Percentiles rank a stretch among this genome's conserved stretches.
These are phyloP conservation scores for Ganoderma resinaceum DNA, from an alignment of 1,284 basidiomycete genomes.

Conservation along the genomic window DNA sequence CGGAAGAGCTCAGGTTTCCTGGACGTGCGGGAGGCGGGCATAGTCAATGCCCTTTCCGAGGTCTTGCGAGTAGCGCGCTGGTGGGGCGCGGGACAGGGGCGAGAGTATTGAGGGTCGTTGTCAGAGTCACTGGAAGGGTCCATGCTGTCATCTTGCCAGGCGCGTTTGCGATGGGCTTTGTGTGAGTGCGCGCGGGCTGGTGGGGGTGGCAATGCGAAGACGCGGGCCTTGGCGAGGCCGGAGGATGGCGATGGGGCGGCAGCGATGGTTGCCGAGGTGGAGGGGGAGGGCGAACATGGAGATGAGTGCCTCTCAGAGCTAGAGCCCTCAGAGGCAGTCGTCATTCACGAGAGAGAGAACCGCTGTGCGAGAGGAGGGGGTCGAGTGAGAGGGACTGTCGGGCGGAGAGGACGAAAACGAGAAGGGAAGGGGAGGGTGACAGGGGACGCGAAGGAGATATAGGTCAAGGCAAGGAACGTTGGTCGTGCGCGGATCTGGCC, in stretches of 20 bases:
- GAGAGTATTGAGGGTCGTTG: slow-evolving; percentile 36
- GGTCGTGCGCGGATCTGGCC: slow-evolving; percentile 28
- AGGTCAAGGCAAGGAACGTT: slow-evolving; percentile 27
- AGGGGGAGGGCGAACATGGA: slow-evolving; percentile 35
- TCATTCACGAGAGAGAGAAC: slow-evolving; percentile 36
- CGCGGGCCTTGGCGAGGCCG: slow-evolving; percentile 27
- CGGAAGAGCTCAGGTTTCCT: slow-evolving; percentile 35
- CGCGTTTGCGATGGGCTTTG: slow-evolving; percentile 31
- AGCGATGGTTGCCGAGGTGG: slow-evolving; percentile 34
- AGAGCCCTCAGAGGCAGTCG: slow-evolving; percentile 36
- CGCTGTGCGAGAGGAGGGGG: slow-evolving; percentile 16
- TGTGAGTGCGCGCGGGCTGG: slow-evolving; percentile 37
- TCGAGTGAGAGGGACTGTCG: slow-evolving; percentile 15
- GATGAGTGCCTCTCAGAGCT: slow-evolving; percentile 36
- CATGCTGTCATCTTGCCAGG: slow-evolving; percentile 32
- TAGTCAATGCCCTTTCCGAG: slow-evolving; percentile 39
- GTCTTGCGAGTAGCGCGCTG: slow-evolving; percentile 34
- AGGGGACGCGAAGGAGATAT: slow-evolving; percentile 17
- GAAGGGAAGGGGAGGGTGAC: slow-evolving; percentile 13
- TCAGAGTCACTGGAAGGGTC: slow-evolving; percentile 36
- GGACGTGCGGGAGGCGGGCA: slow-evolving; percentile 37
- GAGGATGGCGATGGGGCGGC: slow-evolving; percentile 33
- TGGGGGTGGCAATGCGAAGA: slow-evolving; percentile 28
- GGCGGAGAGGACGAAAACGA: slow-evolving; percentile 24
- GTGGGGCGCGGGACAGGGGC: slow-evolving; percentile 31